Conservation (phyloP, 2,329 filamentous ascomycete genomes). For the Trichoderma atrobrunneum region DNA sequence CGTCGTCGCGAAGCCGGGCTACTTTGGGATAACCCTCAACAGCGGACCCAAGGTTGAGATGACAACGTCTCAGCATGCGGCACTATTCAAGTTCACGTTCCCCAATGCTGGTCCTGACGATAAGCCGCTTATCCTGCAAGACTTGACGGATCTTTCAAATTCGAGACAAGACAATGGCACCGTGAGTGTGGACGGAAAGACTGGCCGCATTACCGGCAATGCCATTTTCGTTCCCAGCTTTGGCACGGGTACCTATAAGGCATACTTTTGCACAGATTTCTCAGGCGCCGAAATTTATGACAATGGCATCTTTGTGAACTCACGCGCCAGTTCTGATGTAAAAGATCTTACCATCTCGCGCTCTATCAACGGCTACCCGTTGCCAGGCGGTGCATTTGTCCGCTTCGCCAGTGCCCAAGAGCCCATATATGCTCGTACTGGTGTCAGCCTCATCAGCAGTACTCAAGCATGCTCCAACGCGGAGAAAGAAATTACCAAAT, state of each 20-base stretch:
- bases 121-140: constrained; percentile 61
- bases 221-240: constrained; percentile 64
- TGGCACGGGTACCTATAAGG: constrained; percentile 56
- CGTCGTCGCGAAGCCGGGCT: constrained; percentile 59
- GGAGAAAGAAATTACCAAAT: constrained; percentile 65
- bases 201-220: constrained; percentile 61
- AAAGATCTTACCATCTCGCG: constrained; percentile 48
- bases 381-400: constrained; percentile 62
- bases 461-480: constrained; percentile 66
- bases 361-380: constrained; percentile 51
- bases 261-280: constrained; percentile 69
- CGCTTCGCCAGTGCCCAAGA: constrained; percentile 52
- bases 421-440: constrained; percentile 62
- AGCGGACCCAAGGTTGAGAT: constrained; percentile 62
- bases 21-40: constrained; percentile 60
- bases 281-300: constrained; percentile 55
- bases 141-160: constrained; percentile 62
- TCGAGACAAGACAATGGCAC: constrained; percentile 57
- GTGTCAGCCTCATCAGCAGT: constrained; percentile 66
- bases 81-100: constrained; percentile 66
- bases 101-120: constrained; percentile 37
- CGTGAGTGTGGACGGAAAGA: constrained; percentile 51
- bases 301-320: constrained; percentile 60
- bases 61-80: constrained; percentile 63
- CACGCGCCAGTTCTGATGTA: constrained; percentile 47